Percentiles rank a stretch among this genome's conserved stretches.
These are phyloP conservation scores for Phialophora macrospora DNA, from an alignment of 2,329 filamentous ascomycete species.

Conservation along the genomic window DNA sequence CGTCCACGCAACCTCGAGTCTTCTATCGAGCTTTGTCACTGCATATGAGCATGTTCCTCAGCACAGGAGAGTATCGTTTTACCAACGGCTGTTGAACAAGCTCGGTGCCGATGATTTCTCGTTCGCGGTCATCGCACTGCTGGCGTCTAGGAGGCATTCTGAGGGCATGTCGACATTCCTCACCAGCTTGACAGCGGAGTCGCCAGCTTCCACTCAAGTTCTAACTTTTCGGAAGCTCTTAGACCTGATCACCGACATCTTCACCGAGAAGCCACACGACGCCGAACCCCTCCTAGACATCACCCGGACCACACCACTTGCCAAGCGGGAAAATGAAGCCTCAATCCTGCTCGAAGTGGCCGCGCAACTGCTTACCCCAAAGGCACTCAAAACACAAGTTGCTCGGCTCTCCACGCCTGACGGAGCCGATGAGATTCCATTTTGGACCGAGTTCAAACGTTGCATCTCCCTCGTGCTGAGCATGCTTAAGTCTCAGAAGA, in stretches of 20 bases:
- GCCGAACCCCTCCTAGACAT: conserved; percentile 73
- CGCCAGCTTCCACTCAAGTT: conserved; percentile 76
- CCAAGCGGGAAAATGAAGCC: conserved; percentile 45
- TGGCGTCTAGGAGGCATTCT: conserved; percentile 86
- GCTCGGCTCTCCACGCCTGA: conserved; percentile 21
- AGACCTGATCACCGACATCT: conserved; percentile 73
- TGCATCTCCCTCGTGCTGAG: conserved; percentile 39
- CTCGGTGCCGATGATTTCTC: conserved; percentile 85
- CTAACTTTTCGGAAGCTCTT: conserved; percentile 75
- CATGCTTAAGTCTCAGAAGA: conserved; percentile 30
- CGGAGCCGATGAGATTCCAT: conserved; percentile 10
- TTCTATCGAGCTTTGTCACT: conserved; percentile 93
- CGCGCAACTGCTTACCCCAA: conserved; percentile 29
- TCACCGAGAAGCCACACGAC: conserved; percentile 73
- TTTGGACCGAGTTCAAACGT: conserved; percentile 37
- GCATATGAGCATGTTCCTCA: conserved; percentile 95
- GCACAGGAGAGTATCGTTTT: conserved; percentile 80
- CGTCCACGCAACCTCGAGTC: conserved; percentile 80
- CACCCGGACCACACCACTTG: conserved; percentile 45
- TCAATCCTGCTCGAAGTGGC: conserved; percentile 47
- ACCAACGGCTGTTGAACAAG: conserved; percentile 81
- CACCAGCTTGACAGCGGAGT: conserved; percentile 72
- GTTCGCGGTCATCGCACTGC: conserved; percentile 83
- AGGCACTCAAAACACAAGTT: conserved; percentile 27
- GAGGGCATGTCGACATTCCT: conserved; percentile 77